Base-by-base conservation (phyloP, 345 rosid species). In the Hypericum perforatum region DNA sequence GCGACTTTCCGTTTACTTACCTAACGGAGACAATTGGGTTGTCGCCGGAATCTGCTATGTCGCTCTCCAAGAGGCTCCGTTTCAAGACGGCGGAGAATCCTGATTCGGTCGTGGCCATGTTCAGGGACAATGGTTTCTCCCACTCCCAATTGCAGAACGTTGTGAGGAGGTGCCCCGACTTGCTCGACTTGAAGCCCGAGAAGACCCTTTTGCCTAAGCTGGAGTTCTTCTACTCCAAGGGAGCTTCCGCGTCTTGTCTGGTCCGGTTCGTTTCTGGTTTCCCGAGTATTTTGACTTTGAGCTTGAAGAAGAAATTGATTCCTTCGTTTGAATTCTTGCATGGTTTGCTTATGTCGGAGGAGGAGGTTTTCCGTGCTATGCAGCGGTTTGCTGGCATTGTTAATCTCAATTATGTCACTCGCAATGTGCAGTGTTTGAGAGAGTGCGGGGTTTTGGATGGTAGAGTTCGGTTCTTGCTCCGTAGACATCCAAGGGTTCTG, bases 131-230 rank as follows among this genome's bases (percentile, higher is more conserved):
- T 7, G 65, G 65, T n/a, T 62, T 62, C 48, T 45, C 67, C 37
- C 16, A 49, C 37, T 32, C 67, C 55, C 67, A 63, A 45, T 41
- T 63, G 49, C 49, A 55, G 16, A 49, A 29, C 7, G 50, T 63
- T 12, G 43, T 63, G 8, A 55, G 46, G 54, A 63, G 37, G 10
- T 61, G 61, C 0, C 67, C 67, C 11, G 11, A 37, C n/a, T 55
- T 63, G 7, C 56, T 63, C 6, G 49, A 55, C 42, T 48, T 61
- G 5, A 11, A 56, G 37, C 67, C 67, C 16, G 15, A 36, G 44
- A 49, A 53, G 8, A 62, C 58, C 37, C 59, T 70, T 44, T 61
- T 60, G 68, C 66, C 74, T 37, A 69, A 76, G 54, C 56, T 72
- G 5, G 43, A 54, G 53, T 69, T 69, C 54, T 42, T 76, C 37